phyloP scores from a whole-genome alignment of 352 stramenopile genomes.

The Phytophthora agathidicida region DNA sequence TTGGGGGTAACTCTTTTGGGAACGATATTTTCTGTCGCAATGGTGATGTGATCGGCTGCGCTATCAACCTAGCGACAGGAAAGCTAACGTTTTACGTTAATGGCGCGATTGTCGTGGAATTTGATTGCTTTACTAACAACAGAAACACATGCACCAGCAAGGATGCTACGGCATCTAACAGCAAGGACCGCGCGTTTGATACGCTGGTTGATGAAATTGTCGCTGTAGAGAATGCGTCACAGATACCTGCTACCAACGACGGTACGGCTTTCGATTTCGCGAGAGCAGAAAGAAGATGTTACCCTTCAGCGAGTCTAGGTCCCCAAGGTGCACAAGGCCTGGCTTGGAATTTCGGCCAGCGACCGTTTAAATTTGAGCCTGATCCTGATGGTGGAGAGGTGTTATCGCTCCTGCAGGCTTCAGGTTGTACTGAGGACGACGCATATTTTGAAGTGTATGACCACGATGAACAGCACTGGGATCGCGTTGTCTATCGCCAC shows the following conservation, averaged over 20 bases:
- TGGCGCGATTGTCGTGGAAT: slow-evolving; percentile 39
- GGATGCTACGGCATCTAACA: not conserved
- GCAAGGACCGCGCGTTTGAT: slow-evolving; percentile 43
- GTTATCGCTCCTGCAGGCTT: slow-evolving; percentile 43
- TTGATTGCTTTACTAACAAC: not conserved
- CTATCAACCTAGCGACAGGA: slow-evolving; percentile 29
- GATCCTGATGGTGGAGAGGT: slow-evolving; percentile 16
- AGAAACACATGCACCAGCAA: not conserved
- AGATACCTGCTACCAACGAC: not conserved
- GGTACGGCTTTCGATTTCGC: not conserved
- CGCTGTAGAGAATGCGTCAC: slow-evolving; percentile 5
- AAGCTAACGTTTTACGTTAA: slow-evolving; percentile 74
- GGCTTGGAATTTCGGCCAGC: slow-evolving; percentile 78
- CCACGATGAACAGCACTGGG: slow-evolving; percentile 51
- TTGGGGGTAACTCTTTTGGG: slow-evolving; percentile 32
- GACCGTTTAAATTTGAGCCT: slow-evolving; percentile 57
- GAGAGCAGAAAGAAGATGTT: slow-evolving; percentile 9
- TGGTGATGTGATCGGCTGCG: slow-evolving; percentile 67
- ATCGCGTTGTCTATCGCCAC: slow-evolving; percentile 65
- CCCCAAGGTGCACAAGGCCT: slow-evolving; percentile 63
- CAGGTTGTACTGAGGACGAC: slow-evolving; percentile 26
- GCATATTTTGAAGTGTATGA: slow-evolving; percentile 71
- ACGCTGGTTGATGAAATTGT: slow-evolving; percentile 54
- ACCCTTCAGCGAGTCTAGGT: slow-evolving; percentile 49
- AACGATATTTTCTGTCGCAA: slow-evolving; percentile 55